These are phyloP conservation scores for Teratosphaeria pseudoeucalypti DNA, from an alignment of 2,329 filamentous ascomycete species.

Conservation along the genomic window DNA sequence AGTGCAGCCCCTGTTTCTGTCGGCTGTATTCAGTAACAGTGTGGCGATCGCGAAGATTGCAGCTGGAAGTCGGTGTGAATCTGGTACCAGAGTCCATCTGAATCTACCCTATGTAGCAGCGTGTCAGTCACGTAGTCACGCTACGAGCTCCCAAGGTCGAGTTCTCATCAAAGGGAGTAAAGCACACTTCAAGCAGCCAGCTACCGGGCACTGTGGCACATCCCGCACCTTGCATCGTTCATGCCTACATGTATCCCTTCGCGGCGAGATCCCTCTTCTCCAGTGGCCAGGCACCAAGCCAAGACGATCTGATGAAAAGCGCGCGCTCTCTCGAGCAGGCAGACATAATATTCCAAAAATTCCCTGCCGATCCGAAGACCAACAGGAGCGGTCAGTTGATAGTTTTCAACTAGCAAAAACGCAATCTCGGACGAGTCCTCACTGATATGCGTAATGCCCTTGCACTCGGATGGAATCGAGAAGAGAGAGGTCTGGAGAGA, in stretches of 20 bases:
- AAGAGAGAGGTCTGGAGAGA: background rate
- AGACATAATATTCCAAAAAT: conserved; percentile 52
- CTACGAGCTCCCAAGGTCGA: no score
- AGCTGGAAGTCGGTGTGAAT: no score
- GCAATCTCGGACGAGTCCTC: conserved; percentile 79
- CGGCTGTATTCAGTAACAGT: no score
- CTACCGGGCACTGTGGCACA: no score
- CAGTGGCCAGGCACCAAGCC: background rate
- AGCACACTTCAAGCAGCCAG: no score
- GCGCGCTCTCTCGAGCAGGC: background rate
- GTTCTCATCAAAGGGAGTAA: no score
- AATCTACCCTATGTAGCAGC: no score
- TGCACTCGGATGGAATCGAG: conserved; percentile 26
- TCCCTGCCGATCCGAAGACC: conserved; percentile 62
- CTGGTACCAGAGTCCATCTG: no score
- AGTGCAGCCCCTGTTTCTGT: no score
- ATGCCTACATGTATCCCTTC: background rate
- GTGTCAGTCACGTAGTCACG: no score
- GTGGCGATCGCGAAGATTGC: no score
- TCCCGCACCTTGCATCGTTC: background rate
- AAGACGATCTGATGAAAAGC: conserved; percentile 14
- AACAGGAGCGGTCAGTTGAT: conserved; percentile 64
- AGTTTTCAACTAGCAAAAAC: conserved; percentile 91
- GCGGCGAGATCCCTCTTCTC: background rate
- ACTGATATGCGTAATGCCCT: conserved; percentile 74